A percentile compares a stretch with the other conserved stretches of the same genome.
These are phyloP conservation scores for Hortiboletus flavorubellus DNA, from an alignment of 768 basidiomycete species.

Conservation along the genomic window DNA sequence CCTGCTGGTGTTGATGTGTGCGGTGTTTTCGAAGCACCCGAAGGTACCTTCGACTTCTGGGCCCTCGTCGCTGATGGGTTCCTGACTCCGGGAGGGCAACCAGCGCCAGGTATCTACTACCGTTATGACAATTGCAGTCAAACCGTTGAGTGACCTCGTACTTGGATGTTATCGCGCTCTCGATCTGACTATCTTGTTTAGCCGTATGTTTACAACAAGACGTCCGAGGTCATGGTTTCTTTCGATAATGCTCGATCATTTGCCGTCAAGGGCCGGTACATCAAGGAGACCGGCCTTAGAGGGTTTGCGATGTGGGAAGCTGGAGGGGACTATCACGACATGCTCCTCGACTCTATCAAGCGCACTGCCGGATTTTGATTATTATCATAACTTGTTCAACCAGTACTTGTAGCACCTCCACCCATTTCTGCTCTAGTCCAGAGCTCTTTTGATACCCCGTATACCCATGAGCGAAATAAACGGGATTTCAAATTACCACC, in stretches of 20 bases:
- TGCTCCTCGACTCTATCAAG: slow-evolving; percentile 56
- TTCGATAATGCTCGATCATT: slow-evolving; percentile 64
- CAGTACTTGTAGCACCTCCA: too few relatives aligned
- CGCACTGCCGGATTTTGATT: not conserved
- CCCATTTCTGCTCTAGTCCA: too few relatives aligned
- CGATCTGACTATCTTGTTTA: slow-evolving; percentile 25
- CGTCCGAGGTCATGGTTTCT: slow-evolving; percentile 55
- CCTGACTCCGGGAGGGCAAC: slow-evolving; percentile 33
- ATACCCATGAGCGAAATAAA: slow-evolving; percentile 4
- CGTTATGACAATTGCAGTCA: slow-evolving; percentile 67
- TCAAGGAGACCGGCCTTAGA: slow-evolving; percentile 47
- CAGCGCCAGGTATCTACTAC: slow-evolving; percentile 47
- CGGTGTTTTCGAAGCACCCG: slow-evolving; percentile 43
- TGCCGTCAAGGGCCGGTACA: slow-evolving; percentile 57
- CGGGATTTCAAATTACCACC: not conserved
- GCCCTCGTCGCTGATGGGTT: slow-evolving; percentile 57
- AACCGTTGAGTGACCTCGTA: slow-evolving; percentile 48
- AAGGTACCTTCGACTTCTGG: slow-evolving; percentile 59
- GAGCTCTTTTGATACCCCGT: too few relatives aligned
- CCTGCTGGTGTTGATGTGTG: slow-evolving; percentile 49
- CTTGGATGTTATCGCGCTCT: not conserved
- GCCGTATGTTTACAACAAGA: slow-evolving; percentile 65
- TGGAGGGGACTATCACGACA: slow-evolving; percentile 60
- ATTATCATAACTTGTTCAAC: too few relatives aligned
- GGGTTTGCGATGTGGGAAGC: slow-evolving; percentile 76